Evolutionary conservation across 805 yeast species (phyloP), one percentile per base, ranked within the genome.

Genomic region (Saccharomycopsis amapae): DNA sequence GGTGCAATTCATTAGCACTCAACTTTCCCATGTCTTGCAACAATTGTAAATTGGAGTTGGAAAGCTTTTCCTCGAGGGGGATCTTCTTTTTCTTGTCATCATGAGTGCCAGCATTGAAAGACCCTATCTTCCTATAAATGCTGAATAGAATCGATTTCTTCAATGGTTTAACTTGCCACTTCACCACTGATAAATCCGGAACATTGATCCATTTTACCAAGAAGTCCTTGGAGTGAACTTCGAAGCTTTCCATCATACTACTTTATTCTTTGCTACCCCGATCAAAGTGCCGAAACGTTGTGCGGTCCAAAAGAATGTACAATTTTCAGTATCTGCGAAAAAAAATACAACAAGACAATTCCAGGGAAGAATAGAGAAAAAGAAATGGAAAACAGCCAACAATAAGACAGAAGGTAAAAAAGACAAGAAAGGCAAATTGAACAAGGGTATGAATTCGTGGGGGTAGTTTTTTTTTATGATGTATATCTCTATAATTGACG

Each of bases 121-220:
- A 26, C 12, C 13, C 40, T 19, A 18, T 6, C 19, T 30, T 26
- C n/a, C 20, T 25, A 35, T 42, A 44, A 19, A 46, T 40, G 34
- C 35, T 63, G 24, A 69, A 57, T 25, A 58, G 63, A 44, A 82
- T 73, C 13, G 85, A 75, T 54, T 76, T 73, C 58, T 79, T 81
- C 51, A 81, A 61, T 1, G 97, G 97, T 56, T 80, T 81, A 43
- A 88, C 72, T 58, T 83, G 89, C 84, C 93, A 90, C 51, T 75
- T 75, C 37, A 90, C 74, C 17, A 70, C 61, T 25, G 81, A 73
- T 48, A 78, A 74, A 33, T 77, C 82, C 0, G 85, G 82, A 5
- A 85, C 84, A 51, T 79, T 75, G 45, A 89, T 79, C 97, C 97
- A 93, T 56, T 90, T 86, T 57, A 89, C 85, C 51, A 88, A 77